A percentile compares a stretch with the other conserved stretches of the same genome.
These are phyloP conservation scores for Shiraia bambusicola DNA, from an alignment of 2,329 filamentous ascomycete genomes.

Conservation along the genomic window DNA sequence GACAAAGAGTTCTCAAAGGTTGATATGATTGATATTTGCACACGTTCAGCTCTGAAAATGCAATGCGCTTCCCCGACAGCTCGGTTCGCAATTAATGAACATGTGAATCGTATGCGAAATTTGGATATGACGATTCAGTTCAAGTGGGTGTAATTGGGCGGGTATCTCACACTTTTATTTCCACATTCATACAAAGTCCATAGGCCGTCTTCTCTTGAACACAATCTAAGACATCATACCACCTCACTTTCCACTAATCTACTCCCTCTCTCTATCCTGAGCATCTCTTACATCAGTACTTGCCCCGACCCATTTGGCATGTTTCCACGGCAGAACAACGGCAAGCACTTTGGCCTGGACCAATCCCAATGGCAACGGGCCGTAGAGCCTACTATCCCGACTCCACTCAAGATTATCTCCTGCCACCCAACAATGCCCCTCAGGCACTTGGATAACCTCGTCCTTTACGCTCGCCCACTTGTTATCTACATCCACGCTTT, in stretches of 20 bases:
- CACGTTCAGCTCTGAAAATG: no score
- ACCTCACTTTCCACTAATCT: slow-evolving; percentile 1
- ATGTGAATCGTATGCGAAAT: no score
- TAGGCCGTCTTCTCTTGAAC: no score
- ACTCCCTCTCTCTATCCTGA: slow-evolving; percentile 12
- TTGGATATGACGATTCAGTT: no score
- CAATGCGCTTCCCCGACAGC: no score
- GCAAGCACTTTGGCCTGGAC: slow-evolving; percentile 78
- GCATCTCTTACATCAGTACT: slow-evolving; percentile 16
- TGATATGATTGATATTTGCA: no score
- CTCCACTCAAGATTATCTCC: slow-evolving; percentile 87
- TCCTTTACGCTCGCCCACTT: slow-evolving; percentile 34
- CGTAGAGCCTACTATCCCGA: slow-evolving; percentile 82
- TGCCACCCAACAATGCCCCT: slow-evolving; percentile 87
- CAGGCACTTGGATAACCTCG: slow-evolving; percentile 73
- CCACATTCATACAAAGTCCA: no score
- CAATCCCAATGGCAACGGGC: slow-evolving; percentile 81
- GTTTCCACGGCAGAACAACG: slow-evolving; percentile 25
- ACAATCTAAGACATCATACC: no score
- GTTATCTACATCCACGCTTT: slow-evolving; percentile 22
- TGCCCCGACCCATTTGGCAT: slow-evolving; percentile 29
- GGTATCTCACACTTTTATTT: no score
- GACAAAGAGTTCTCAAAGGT: no score
- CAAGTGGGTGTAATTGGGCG: no score
- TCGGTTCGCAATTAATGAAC: no score